These are phyloP conservation scores for Cenchrus purpureus DNA, from an alignment of 176 grass and related monocot species.

Conservation along the genomic window DNA sequence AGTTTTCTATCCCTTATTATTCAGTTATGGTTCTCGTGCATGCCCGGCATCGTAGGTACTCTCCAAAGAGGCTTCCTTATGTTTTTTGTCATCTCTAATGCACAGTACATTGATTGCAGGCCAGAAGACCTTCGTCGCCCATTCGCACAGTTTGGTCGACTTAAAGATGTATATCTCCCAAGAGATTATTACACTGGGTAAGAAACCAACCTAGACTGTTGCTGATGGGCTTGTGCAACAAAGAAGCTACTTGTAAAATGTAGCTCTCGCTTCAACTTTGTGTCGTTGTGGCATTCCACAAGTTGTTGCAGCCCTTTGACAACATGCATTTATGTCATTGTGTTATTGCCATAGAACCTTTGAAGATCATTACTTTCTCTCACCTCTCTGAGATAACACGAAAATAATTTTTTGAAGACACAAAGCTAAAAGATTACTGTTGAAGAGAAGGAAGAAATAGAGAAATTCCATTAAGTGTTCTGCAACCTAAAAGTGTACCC, in stretches of 20 bases:
- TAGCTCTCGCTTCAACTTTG: slow-evolving; percentile 9
- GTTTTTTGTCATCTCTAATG: background rate
- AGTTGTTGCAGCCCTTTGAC: background rate
- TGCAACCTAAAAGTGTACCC: slow-evolving; percentile 71
- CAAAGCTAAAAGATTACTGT: slow-evolving; percentile 64
- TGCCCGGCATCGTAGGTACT: background rate
- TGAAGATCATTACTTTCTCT: slow-evolving; percentile 43
- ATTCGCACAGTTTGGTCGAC: slow-evolving; percentile 88
- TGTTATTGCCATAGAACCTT: slow-evolving; percentile 9
- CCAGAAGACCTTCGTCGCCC: slow-evolving; percentile 85
- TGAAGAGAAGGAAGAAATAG: slow-evolving; percentile 83
- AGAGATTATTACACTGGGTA: slow-evolving; percentile 96
- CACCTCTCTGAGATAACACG: slow-evolving; percentile 62
- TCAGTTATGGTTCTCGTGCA: background rate
- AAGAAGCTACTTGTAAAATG: background rate
- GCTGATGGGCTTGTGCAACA: background rate
- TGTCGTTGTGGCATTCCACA: background rate
- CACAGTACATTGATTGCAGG: slow-evolving; percentile 48
- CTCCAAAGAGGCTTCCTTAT: background rate
- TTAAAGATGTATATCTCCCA: slow-evolving; percentile 93
- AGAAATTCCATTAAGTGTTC: slow-evolving; percentile 69
- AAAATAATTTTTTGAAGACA: slow-evolving; percentile 83
- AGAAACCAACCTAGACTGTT: slow-evolving; percentile 22
- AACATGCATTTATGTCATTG: background rate
- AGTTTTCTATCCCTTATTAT: background rate